These are phyloP conservation scores for Candida neerlandica DNA, from an alignment of 1,139 yeast species.

Conservation along the genomic window DNA sequence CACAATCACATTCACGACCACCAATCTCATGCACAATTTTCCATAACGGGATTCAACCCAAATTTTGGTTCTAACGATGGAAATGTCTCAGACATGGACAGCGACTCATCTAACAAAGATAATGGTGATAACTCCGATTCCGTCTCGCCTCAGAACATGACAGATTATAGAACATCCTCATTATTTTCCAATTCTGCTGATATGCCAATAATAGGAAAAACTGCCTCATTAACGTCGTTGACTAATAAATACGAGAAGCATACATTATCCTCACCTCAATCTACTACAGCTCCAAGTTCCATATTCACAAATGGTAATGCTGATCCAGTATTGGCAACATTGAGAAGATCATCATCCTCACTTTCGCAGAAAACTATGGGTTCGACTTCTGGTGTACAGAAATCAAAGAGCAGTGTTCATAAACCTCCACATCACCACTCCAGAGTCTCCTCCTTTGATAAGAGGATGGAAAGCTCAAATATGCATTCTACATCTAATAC, in stretches of 20 bases:
- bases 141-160: constrained; percentile 12
- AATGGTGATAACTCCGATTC: constrained; percentile 3
- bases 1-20: constrained; percentile 4
- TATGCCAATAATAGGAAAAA: constrained; percentile 14
- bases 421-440: constrained; percentile 26
- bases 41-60: constrained; percentile 2
- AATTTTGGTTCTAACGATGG: not conserved
- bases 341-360: constrained; percentile 23
- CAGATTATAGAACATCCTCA: constrained; percentile 10
- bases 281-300: constrained; percentile 18
- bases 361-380: constrained; percentile 12
- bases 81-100: constrained; percentile 15
- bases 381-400: constrained; percentile 19
- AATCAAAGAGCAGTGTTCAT: constrained; percentile 28
- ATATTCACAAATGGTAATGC: constrained; percentile 10
- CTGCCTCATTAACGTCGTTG: constrained; percentile 20
- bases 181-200: constrained; percentile 12
- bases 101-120: constrained; percentile 10
- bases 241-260: constrained; percentile 34
- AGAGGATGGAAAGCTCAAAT: constrained; percentile 1
- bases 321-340: constrained; percentile 14
- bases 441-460: constrained; percentile 10
- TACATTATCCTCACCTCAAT: constrained; percentile 28
- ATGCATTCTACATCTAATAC: not conserved
- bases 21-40: not conserved